Evolutionary conservation across 2,329 filamentous ascomycete species (phyloP), one percentile per base, ranked within the genome.

Genomic region (Cladosporium sphaerospermum): DNA sequence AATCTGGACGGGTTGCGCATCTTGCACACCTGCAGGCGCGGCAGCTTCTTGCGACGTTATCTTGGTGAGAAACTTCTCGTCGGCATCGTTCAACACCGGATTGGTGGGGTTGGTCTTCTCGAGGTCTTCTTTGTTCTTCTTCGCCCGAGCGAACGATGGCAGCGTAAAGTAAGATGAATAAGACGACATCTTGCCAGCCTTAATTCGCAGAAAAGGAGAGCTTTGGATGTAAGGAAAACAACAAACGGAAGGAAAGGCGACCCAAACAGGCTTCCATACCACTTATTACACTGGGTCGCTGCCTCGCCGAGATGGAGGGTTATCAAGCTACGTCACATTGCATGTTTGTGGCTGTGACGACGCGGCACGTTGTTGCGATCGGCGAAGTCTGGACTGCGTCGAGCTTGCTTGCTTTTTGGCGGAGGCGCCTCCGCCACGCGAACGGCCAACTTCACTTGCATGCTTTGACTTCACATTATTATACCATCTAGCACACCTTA

Each of bases 51-150:
- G 71, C 7, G 75, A 71, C 3, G 75, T 75, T 32, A 82, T 75
- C 33, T 70, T 69, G 51, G 74, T 70, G 33, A 84, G 67, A 59
- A 83, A 84, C 49, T 74, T 71, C 59, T 83, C 78, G 56, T 84
- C 81, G 61, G 82, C 80, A n/a, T 79, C 74, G 14, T 78, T 80
- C n/a, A 84, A 64, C 2, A 84, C 75, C 5, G 75, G 63, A 61
- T 68, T 62, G n/a, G 65, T 60, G 6, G 67, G 67, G 40, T 68
- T 68, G 8, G 58, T 66, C 54, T 66, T 67, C 48, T 67, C 58
- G 13, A 68, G 60, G n/a, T 65, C 63, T 47, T 69, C 65, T 34
- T 60, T 62, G 57, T 69, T 67, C 59, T 67, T 64, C 57, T 66
- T 68, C 18, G 67, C 66, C 14, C 64, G 59, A 5, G 66, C 65